Evolutionary conservation across 257 asterid genomes (phyloP), one percentile per base, ranked within the genome.

Genomic region (Penstemon barbatus): DNA sequence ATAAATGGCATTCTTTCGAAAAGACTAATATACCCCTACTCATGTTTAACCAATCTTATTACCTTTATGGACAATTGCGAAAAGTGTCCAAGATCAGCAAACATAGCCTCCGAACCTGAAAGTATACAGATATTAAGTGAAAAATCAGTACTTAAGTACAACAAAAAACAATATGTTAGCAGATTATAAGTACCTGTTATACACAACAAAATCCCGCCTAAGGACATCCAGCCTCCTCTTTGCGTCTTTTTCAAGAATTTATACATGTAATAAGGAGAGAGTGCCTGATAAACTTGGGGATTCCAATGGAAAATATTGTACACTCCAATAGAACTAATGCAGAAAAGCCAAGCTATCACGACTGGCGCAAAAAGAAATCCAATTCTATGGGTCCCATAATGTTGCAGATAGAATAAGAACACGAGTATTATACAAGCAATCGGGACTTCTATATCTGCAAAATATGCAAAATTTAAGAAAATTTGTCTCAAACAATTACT

Each of bases 41-140:
- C 33, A 25, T 25, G 33, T 25, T 25, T 25, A 25, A 25, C 33
- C 33, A 25, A 25, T 25, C 33, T 25, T 25, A 33, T 59, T 48
- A 80, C 81, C 81, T 77, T 60, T 41, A 84, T 79, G 57, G 89
- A 84, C 69, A 77, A 65, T 15, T 80, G 71, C 8, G 89, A 79
- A 67, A 84, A 84, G 71, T 84, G 90, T 56, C 87, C 90, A 63
- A 84, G 76, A 57, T 77, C 90, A 55, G 90, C 87, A 75, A 82
- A 84, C 90, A 84, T 84, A 44, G 87, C 78, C 74, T 84, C 90
- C 0, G 80, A 71, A 52, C 90, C 89, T 84, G 80, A 36, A 44
- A 25, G 18, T 39, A 73, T 63, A 9, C 49, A 46, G n/a, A 12
- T 7, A 61, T 50, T 49, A 48, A 49, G 36, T 48, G 33, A 37